Evolutionary conservation across 2,329 filamentous ascomycete species (phyloP).

Genomic region (Calonectria pauciramosa): DNA sequence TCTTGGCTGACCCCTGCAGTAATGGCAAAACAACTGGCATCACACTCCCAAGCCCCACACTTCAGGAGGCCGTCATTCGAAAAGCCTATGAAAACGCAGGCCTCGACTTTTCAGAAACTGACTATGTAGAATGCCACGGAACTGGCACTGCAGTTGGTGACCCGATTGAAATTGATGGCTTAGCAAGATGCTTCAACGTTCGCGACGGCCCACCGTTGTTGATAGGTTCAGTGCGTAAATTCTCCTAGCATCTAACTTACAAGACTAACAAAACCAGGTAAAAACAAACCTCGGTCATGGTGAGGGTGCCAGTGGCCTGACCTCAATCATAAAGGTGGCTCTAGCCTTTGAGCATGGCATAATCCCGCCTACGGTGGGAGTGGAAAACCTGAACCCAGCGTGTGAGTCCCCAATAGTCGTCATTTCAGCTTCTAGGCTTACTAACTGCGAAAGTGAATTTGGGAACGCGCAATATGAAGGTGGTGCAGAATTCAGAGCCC

Average conservation of each 20-base stretch:
- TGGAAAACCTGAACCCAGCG: neutral
- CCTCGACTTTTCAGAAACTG: conserved; percentile 32
- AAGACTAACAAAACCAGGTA: neutral
- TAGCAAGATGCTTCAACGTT: neutral
- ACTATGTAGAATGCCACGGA: conserved; percentile 38
- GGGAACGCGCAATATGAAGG: neutral
- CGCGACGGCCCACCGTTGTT: neutral
- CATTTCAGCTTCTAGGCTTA: neutral
- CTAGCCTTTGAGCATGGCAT: neutral
- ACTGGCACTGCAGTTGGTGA: conserved; percentile 58
- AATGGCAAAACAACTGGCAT: conserved; percentile 40
- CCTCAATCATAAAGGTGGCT: conserved; percentile 2
- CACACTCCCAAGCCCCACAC: conserved; percentile 38
- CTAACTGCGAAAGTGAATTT: neutral
- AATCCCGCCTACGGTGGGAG: neutral
- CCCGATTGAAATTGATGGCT: conserved; percentile 50
- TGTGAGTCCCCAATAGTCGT: neutral
- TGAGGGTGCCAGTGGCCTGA: neutral
- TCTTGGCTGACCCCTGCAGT: neutral
- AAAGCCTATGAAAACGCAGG: conserved; percentile 32
- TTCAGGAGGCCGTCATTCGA: conserved; percentile 35
- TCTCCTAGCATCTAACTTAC: neutral
- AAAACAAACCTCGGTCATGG: neutral
- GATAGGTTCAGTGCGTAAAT: neutral
- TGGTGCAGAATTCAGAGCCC: neutral